These are phyloP conservation scores for Speleostelium caveatum DNA, from an alignment of 78 protist species.

Conservation along the genomic window DNA sequence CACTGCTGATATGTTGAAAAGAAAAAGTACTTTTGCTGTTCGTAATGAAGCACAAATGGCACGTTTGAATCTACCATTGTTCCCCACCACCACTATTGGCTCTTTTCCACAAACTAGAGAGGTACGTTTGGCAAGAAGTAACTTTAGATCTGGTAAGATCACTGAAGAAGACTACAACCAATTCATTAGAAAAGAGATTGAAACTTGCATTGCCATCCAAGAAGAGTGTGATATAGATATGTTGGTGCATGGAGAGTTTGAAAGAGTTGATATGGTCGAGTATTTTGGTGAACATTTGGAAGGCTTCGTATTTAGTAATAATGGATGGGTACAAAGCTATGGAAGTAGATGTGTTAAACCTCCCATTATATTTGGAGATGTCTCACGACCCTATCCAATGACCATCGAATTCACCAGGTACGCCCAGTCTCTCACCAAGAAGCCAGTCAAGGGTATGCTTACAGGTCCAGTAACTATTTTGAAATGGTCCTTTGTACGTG, in stretches of 20 bases:
- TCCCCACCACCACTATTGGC: constrained; percentile 93
- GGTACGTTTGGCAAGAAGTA: constrained; percentile 70
- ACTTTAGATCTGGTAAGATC: constrained; percentile 43
- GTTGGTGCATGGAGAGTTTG: constrained; percentile 89
- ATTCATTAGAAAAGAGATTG: constrained; percentile 72
- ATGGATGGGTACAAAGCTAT: constrained; percentile 90
- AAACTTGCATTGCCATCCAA: constrained; percentile 62
- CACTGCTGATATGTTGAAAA: constrained; percentile 76
- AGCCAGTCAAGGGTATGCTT: constrained; percentile 92
- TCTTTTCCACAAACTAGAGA: constrained; percentile 91
- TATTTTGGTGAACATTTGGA: constrained; percentile 84
- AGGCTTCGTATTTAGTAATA: constrained; percentile 83
- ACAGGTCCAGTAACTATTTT: constrained; percentile 91
- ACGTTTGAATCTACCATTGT: constrained; percentile 75
- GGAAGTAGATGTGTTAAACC: constrained; percentile 91
- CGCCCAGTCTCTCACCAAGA: constrained; percentile 79
- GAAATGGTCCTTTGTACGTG: constrained; percentile 91
- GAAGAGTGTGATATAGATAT: constrained; percentile 87
- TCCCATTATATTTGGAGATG: constrained; percentile 89
- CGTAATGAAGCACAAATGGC: constrained; percentile 52
- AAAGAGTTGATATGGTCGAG: constrained; percentile 91
- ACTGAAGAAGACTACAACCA: constrained; percentile 65
- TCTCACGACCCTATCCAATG: constrained; percentile 79
- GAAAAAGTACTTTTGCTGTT: constrained; percentile 31
- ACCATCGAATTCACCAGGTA: constrained; percentile 61